Evolutionary conservation across 495 filamentous ascomycete species (phyloP), one percentile per base, ranked within the genome.

Genomic region (Trichocladium antarcticum): DNA sequence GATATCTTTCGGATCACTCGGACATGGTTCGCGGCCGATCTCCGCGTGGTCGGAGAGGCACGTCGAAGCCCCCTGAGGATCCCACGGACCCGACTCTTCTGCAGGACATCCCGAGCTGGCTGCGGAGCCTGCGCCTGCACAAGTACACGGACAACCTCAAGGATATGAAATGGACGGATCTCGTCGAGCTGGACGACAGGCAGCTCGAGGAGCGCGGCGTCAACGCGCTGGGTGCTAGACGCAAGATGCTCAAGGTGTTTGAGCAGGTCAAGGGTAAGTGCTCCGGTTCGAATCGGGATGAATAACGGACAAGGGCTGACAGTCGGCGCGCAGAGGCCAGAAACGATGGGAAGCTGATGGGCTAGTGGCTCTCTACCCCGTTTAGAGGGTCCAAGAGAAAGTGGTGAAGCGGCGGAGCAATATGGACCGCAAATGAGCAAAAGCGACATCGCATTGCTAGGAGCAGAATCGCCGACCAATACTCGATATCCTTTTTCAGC

Each of bases 161-260:
- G 68, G 89, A 95, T 63, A 76, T 97, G 66, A 87, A 90, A 55
- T 98, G 92, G 92, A 84, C 78, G n/a, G 90, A 98, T 14, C 60
- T 98, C 57, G 69, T 98, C 54, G 84, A 89, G 65, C 73, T 98
- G 50, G 86, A 94, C 63, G 93, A 98, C 61, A 89, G 88, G 67
- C 89, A 85, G 46, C 72, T 98, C 57, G 90, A 97, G 67, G 84
- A 89, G 10, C 81, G 87, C 45, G 92, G 92, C 40, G 92, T 98
- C 28, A 96, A 95, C 65, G 92, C 92, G 37, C 75, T 96, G 51
- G 92, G 92, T 55, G 92, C 92, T 16, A 75, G 92, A 49, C 86
- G 89, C 67, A 98, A 98, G 76, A 95, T 98, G 89, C 71, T 98
- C 38, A 98, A 98, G 79, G 92, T 95, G 22, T 96, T 96, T 67